Percentiles rank a stretch among this genome's conserved stretches.
Conservation (phyloP, 1,284 basidiomycete species). For the Ganoderma boninense region DNA sequence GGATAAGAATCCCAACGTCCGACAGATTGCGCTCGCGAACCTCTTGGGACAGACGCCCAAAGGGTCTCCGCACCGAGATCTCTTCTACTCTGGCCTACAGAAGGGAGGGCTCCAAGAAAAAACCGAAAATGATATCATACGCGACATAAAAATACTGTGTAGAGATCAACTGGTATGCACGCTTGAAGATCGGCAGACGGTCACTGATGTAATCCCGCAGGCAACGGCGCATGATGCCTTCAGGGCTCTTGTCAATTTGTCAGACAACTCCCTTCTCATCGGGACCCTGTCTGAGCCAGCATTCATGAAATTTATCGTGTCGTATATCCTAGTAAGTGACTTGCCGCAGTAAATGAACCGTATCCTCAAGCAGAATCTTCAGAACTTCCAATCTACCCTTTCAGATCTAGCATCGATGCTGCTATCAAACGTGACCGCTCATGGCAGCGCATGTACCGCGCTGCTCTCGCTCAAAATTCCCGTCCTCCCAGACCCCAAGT, state of each 20-base stretch:
- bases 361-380: slow-evolving; percentile 8
- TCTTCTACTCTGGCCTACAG: slow-evolving; percentile 74
- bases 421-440: slow-evolving; percentile 92
- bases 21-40: slow-evolving; percentile 88
- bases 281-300: slow-evolving; percentile 75
- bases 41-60: slow-evolving; percentile 83
- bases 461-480: slow-evolving; percentile 76
- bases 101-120: slow-evolving; percentile 63
- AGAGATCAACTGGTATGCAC: slow-evolving; percentile 78
- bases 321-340: slow-evolving; percentile 86
- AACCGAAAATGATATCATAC: slow-evolving; percentile 74
- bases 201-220: slow-evolving; percentile 48
- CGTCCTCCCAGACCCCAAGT: slow-evolving; percentile 60
- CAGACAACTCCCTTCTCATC: slow-evolving; percentile 82
- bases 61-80: slow-evolving; percentile 72
- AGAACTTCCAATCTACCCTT: slow-evolving; percentile 91
- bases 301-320: slow-evolving; percentile 87
- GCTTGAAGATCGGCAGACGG: background rate
- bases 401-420: slow-evolving; percentile 98
- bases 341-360: background rate
- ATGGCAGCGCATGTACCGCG: slow-evolving; percentile 72
- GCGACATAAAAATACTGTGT: slow-evolving; percentile 86
- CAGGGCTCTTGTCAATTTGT: slow-evolving; percentile 93
- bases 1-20: slow-evolving; percentile 87
- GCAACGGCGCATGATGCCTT: slow-evolving; percentile 95